phyloP scores from a whole-genome alignment of 2,329 filamentous ascomycete genomes.

The Polytolypa hystricis region DNA sequence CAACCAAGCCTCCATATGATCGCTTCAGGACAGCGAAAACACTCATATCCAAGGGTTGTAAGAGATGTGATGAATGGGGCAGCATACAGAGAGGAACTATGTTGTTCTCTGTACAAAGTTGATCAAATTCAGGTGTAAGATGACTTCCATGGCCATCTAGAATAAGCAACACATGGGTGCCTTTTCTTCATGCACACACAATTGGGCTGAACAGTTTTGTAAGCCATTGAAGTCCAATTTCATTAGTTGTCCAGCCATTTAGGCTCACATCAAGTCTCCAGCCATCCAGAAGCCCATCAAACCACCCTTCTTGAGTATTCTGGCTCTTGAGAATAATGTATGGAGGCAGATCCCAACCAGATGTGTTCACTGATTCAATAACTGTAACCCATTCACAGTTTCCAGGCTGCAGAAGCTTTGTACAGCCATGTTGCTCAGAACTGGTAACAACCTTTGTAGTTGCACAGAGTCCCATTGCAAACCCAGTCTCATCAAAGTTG shows the following conservation, averaged over 20 bases:
- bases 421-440: conserved; percentile 8
- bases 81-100: conserved; percentile 2
- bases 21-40: conserved; percentile 5
- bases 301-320: neutral
- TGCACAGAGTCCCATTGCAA: conserved; percentile 12
- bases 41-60: conserved; percentile 2
- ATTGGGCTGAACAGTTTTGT: neutral
- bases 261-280: neutral
- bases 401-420: conserved; percentile 12
- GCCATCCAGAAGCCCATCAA: neutral
- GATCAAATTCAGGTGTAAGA: neutral
- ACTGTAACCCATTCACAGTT: conserved; percentile 13
- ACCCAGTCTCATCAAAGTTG: conserved; percentile 15
- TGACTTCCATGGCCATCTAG: conserved; percentile 1
- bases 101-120: neutral
- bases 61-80: conserved; percentile 1
- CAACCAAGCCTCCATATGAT: neutral
- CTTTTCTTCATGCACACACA: neutral
- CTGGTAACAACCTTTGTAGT: conserved; percentile 12
- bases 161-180: neutral
- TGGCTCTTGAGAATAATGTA: conserved; percentile 3
- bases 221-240: neutral
- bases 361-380: conserved; percentile 9
- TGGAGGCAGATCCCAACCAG: conserved; percentile 2
- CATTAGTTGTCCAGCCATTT: conserved; percentile 1